These are phyloP conservation scores for Pseudozyma pruni DNA, from an alignment of 1,284 basidiomycete genomes.

Conservation along the genomic window DNA sequence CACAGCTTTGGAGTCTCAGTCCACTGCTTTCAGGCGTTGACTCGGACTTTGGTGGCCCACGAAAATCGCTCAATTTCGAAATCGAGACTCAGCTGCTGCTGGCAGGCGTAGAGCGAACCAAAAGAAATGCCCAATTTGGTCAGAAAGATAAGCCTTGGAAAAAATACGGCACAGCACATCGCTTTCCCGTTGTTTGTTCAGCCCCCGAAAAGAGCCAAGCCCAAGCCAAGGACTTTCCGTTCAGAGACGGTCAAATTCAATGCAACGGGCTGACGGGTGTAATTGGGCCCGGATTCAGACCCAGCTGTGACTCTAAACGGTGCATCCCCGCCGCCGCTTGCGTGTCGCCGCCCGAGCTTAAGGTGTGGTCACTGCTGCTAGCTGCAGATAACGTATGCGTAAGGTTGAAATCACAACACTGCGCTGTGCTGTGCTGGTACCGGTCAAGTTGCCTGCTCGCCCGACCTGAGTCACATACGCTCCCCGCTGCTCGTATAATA, in stretches of 20 bases:
- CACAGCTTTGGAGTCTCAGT: slow-evolving; percentile 6
- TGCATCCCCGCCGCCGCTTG: neutral
- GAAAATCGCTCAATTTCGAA: slow-evolving; percentile 18
- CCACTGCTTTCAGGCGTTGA: neutral
- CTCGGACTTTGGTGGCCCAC: slow-evolving; percentile 1
- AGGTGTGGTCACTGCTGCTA: too few relatives aligned
- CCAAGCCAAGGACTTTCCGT: neutral
- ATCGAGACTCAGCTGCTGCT: slow-evolving; percentile 3
- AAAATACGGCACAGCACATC: slow-evolving; percentile 4
- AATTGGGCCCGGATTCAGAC: slow-evolving; percentile 1
- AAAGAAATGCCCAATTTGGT: neutral
- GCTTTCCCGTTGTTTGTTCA: neutral
- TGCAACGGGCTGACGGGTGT: too few relatives aligned
- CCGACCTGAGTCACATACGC: slow-evolving; percentile 39
- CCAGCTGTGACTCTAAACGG: too few relatives aligned
- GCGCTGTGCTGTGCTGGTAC: slow-evolving; percentile 13
- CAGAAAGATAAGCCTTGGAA: slow-evolving; percentile 5
- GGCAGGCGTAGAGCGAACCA: too few relatives aligned
- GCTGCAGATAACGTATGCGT: too few relatives aligned
- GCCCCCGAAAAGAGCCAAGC: neutral
- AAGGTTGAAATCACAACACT: slow-evolving; percentile 1
- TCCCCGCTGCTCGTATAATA: slow-evolving; percentile 20
- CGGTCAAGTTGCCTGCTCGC: slow-evolving; percentile 16
- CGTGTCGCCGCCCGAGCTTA: neutral
- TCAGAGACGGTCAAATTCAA: too few relatives aligned